Conservation (phyloP, 768 basidiomycete genomes). For the Panaeolus cyanescens region DNA sequence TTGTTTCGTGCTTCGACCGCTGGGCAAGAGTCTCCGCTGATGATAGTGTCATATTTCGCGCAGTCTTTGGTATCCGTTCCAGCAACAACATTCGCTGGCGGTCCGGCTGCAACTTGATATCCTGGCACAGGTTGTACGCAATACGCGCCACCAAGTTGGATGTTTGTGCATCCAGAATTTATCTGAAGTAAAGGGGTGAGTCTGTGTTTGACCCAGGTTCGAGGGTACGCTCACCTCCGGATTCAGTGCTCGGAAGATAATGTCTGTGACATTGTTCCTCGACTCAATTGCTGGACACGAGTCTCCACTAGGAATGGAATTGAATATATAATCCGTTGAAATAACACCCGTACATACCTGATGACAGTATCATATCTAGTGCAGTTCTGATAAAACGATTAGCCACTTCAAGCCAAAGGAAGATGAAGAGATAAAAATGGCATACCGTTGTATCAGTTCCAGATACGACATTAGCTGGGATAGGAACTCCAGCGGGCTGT, state of each 20-base stretch:
- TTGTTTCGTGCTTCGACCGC: not conserved
- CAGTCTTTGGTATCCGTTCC: conserved; percentile 16
- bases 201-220: too few species aligned
- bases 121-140: conserved; percentile 9
- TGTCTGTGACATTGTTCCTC: not conserved
- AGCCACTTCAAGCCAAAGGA: not conserved
- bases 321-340: too few species aligned
- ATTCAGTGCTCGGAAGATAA: not conserved
- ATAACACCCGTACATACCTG: not conserved
- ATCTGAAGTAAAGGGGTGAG: not conserved
- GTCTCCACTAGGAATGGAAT: not conserved
- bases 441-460: not conserved
- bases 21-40: not conserved
- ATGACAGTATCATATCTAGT: not conserved
- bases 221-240: too few species aligned
- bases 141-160: conserved; percentile 20
- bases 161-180: conserved; percentile 18
- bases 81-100: conserved; percentile 15
- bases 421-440: not conserved
- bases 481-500: not conserved
- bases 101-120: conserved; percentile 4
- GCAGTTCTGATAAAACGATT: not conserved
- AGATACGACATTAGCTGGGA: not conserved
- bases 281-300: not conserved
- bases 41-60: not conserved